Conservation (phyloP, 768 basidiomycete genomes). For the Punctularia strigosozonata region DNA sequence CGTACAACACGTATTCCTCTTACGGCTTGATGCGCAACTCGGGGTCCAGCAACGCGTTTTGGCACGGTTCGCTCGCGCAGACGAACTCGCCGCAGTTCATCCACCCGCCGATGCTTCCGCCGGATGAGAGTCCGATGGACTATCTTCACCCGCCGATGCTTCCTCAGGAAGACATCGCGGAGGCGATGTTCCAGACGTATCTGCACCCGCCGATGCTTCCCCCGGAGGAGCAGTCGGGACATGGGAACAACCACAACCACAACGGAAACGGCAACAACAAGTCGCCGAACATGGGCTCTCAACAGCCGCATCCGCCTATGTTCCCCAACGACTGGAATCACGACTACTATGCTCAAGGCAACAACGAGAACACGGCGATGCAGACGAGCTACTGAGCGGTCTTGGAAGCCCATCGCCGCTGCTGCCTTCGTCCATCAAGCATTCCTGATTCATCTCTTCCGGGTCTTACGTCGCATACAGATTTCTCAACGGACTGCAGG, state of each 20-base stretch:
- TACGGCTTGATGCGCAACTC: slow-evolving; percentile 44
- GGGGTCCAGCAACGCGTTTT: slow-evolving; percentile 43
- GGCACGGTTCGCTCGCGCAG: slow-evolving; percentile 68
- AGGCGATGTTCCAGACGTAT: slow-evolving; percentile 41
- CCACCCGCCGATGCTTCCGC: slow-evolving; percentile 61
- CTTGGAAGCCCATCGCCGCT: slow-evolving; percentile 5
- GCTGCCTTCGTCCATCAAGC: slow-evolving; percentile 9
- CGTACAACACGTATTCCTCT: slow-evolving; percentile 41
- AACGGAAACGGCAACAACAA: too few species aligned
- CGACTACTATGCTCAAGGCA: slow-evolving; percentile 12
- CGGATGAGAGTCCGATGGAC: slow-evolving; percentile 60
- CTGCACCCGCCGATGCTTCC: slow-evolving; percentile 46
- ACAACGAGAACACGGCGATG: slow-evolving; percentile 23
- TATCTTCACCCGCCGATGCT: slow-evolving; percentile 55
- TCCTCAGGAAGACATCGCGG: slow-evolving; percentile 45
- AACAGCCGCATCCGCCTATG: slow-evolving; percentile 24
- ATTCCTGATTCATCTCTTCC: neutral
- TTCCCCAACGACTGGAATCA: slow-evolving; percentile 20
- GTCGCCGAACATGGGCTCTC: slow-evolving; percentile 10
- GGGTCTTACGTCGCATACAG: neutral
- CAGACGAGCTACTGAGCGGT: slow-evolving; percentile 17
- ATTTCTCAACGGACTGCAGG: neutral
- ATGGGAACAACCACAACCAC: too few species aligned
- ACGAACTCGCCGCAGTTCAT: slow-evolving; percentile 44
- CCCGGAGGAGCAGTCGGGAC: slow-evolving; percentile 26